Conservation (phyloP, 2,329 filamentous ascomycete genomes). For the Waltergamsia citrina region DNA sequence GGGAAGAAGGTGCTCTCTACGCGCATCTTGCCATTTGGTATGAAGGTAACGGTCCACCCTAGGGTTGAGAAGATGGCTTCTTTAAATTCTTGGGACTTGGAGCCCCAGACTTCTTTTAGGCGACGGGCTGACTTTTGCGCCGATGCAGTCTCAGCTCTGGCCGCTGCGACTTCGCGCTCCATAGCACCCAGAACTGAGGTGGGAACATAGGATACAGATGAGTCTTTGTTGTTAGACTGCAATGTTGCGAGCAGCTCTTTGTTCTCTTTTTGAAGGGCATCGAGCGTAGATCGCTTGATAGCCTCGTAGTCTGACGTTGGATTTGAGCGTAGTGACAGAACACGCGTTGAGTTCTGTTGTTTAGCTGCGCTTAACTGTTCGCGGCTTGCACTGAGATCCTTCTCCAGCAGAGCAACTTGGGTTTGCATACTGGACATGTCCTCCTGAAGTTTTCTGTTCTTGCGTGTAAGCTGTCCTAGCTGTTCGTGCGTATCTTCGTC, state of each 20-base stretch:
- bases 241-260: slow-evolving; percentile 70
- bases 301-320: slow-evolving; percentile 80
- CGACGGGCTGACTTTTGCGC: slow-evolving; percentile 77
- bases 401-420: slow-evolving; percentile 59
- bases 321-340: slow-evolving; percentile 84
- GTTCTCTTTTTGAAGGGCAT: slow-evolving; percentile 75
- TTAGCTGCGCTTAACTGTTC: slow-evolving; percentile 62
- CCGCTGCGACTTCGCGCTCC: slow-evolving; percentile 65
- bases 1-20: slow-evolving; percentile 82
- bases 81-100: slow-evolving; percentile 89
- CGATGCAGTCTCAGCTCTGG: slow-evolving; percentile 57
- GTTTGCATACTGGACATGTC: slow-evolving; percentile 62
- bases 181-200: slow-evolving; percentile 65
- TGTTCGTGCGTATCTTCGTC: slow-evolving; percentile 59
- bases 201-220: slow-evolving; percentile 58
- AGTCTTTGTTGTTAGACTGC: slow-evolving; percentile 27
- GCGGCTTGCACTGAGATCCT: slow-evolving; percentile 62
- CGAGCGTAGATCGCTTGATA: slow-evolving; percentile 72
- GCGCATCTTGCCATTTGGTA: slow-evolving; percentile 93
- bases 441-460: slow-evolving; percentile 78
- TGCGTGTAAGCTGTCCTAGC: slow-evolving; percentile 74
- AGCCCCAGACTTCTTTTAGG: slow-evolving; percentile 85
- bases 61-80: slow-evolving; percentile 88
- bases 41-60: slow-evolving; percentile 91
- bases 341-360: slow-evolving; percentile 64